Evolutionary conservation across 2,329 filamentous ascomycete species (phyloP), one percentile per base, ranked within the genome.

Genomic region (Seiridium unicorne): DNA sequence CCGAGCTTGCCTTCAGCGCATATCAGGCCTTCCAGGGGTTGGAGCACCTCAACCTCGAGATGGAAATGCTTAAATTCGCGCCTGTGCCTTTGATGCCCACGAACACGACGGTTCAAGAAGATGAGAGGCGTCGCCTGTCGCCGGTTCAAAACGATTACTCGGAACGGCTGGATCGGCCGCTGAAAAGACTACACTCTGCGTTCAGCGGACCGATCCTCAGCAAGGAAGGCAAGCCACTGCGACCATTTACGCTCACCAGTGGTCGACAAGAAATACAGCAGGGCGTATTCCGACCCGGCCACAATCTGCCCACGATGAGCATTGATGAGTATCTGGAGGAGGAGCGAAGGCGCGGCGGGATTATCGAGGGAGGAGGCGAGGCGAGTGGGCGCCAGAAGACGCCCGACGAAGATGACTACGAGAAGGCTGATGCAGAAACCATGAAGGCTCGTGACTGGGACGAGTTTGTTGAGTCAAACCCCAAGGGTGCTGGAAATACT

Each of bases 251-350:
- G 1, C 81, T 99, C 31, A 81, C 96, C 4, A 89, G 89, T 61
- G 89, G 83, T 65, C 85, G 95, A 44, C 87, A 92, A 63, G 88
- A 92, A 62, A 76, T 97, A 61, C 85, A 88, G 62, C 82, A 88
- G 61, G 90, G 90, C 3, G 94, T 99, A 0, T 99, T 99, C 76
- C 84, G 91, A 59, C 87, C 92, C 0, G 92, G 95, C 6, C 95
- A 99, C 73, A 97, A 92, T 75, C 78, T 99, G 61, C 95, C 95
- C 1, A 98, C 95, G 3, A 98, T 99, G 95, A 91, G 87, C 1
- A 97, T 99, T 63, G 95, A 99, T 68, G 95, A 99, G 77, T 99
- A 98, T 71, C 81, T 99, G 13, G 95, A 96, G 57, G 94, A 98
- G 75, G 95, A 98, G 78, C 84, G 85, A 70, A 84, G 85, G 65